These are phyloP conservation scores for Fusarium anthophilum DNA, from an alignment of 2,329 filamentous ascomycete genomes.

Conservation along the genomic window DNA sequence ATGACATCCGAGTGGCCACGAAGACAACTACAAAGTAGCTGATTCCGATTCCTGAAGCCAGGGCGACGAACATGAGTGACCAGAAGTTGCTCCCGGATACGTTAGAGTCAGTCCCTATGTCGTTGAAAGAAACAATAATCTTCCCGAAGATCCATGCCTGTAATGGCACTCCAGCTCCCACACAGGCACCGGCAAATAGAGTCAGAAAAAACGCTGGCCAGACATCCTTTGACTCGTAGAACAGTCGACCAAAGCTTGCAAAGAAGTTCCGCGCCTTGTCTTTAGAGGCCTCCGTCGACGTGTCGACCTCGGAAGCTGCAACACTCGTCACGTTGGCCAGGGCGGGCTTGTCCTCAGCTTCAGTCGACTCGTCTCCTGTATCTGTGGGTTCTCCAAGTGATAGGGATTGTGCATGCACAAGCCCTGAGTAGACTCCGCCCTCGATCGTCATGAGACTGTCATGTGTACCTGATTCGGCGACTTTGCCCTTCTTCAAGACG, in stretches of 20 bases:
- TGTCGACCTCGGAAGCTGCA: constrained; percentile 48
- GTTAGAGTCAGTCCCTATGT: constrained; percentile 45
- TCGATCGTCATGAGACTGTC: constrained; percentile 71
- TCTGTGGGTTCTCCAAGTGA: constrained; percentile 60
- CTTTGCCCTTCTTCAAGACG: constrained; percentile 75
- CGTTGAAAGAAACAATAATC: constrained; percentile 61
- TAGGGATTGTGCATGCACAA: constrained; percentile 72
- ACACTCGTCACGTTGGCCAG: constrained; percentile 59
- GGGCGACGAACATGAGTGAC: constrained; percentile 71
- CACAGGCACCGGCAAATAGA: constrained; percentile 57
- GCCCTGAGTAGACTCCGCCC: constrained; percentile 70
- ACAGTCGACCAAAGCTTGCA: constrained; percentile 63
- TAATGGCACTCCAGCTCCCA: constrained; percentile 57
- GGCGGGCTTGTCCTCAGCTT: constrained; percentile 53
- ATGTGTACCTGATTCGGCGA: constrained; percentile 80
- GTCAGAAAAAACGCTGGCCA: constrained; percentile 62
- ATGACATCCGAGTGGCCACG: constrained; percentile 56
- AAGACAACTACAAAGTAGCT: constrained; percentile 58
- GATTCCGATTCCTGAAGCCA: constrained; percentile 63
- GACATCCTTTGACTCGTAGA: constrained; percentile 64
- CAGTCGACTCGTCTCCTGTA: constrained; percentile 45
- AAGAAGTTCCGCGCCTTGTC: constrained; percentile 55
- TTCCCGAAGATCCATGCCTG: constrained; percentile 66
- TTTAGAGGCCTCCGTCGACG: constrained; percentile 34
- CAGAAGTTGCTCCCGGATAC: constrained; percentile 64